Evolutionary conservation across 1,284 basidiomycete species (phyloP).

Genomic region (Trichosporon faecale): DNA sequence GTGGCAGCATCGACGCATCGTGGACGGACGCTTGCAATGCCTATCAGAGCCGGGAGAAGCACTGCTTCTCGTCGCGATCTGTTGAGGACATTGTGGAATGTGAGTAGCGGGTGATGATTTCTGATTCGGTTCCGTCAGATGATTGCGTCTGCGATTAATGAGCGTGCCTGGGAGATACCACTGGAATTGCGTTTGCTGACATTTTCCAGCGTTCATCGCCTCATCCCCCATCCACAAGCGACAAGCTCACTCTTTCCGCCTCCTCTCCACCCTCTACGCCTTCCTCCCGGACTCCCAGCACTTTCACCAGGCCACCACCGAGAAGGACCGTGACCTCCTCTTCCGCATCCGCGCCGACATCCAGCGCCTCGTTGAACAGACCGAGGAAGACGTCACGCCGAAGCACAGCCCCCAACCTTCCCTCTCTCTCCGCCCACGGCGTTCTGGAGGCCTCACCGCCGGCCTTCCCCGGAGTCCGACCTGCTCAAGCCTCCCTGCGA

Average conservation of each 20-base stretch:
- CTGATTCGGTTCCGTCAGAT: neutral
- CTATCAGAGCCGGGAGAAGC: neutral
- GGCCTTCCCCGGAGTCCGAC: neutral
- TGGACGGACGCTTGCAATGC: neutral
- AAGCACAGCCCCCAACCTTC: neutral
- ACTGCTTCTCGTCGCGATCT: neutral
- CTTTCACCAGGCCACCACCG: constrained; percentile 36
- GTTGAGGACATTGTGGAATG: constrained; percentile 3
- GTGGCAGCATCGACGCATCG: neutral
- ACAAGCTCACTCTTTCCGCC: neutral
- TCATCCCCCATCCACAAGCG: neutral
- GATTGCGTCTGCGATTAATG: neutral
- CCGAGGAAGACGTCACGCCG: neutral
- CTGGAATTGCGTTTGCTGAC: neutral
- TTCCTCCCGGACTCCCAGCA: constrained; percentile 35
- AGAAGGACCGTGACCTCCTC: constrained; percentile 47
- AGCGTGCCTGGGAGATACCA: neutral
- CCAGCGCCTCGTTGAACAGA: constrained; percentile 31
- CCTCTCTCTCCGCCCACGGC: constrained; percentile 7
- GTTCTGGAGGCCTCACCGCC: neutral
- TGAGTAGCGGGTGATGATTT: neutral
- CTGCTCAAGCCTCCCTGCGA: constrained; percentile 15
- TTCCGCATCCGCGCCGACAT: constrained; percentile 48
- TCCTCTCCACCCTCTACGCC: constrained; percentile 41
- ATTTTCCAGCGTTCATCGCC: constrained; percentile 7